Evolutionary conservation across 2,329 filamentous ascomycete species (phyloP).

Genomic region (Mollisiaceae sp.): DNA sequence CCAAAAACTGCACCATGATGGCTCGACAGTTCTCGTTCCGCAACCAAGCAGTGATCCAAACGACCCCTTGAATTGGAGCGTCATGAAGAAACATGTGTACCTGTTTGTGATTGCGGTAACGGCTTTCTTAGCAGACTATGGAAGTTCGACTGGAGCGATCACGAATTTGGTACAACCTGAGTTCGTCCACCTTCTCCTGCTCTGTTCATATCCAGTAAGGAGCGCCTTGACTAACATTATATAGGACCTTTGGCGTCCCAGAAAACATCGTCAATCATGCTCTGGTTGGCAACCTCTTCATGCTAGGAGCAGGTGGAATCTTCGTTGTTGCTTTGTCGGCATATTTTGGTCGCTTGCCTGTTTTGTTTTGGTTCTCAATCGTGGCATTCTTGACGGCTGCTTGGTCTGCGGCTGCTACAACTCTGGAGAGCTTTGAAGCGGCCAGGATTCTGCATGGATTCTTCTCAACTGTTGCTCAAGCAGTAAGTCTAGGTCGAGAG

Average conservation of each 20-base stretch:
- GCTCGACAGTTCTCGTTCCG: slow-evolving; percentile 35
- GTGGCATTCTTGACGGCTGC: slow-evolving; percentile 18
- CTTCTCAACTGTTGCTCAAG: slow-evolving; percentile 25
- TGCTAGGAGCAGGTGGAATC: slow-evolving; percentile 42
- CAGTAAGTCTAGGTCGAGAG: slow-evolving; percentile 10
- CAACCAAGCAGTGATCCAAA: slow-evolving; percentile 54
- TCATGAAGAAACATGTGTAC: slow-evolving; percentile 53
- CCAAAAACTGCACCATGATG: slow-evolving; percentile 1
- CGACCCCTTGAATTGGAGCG: slow-evolving; percentile 52
- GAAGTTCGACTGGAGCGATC: slow-evolving; percentile 15
- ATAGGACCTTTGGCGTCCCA: background rate
- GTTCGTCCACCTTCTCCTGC: background rate
- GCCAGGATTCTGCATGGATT: slow-evolving; percentile 37
- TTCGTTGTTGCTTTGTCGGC: slow-evolving; percentile 45
- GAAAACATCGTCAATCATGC: slow-evolving; percentile 55
- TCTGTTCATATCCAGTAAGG: background rate
- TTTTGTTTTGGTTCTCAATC: slow-evolving; percentile 33
- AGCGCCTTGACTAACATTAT: background rate
- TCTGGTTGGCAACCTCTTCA: slow-evolving; percentile 58
- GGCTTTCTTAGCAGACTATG: slow-evolving; percentile 23
- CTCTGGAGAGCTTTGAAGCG: slow-evolving; percentile 19
- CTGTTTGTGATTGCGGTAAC: slow-evolving; percentile 52
- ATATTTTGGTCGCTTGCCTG: slow-evolving; percentile 51
- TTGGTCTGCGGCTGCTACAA: slow-evolving; percentile 21
- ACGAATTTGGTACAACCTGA: slow-evolving; percentile 11